A percentile compares a stretch with the other conserved stretches of the same genome.
phyloP scores from a whole-genome alignment of 495 filamentous ascomycete genomes.

The Penicillium nucicola region DNA sequence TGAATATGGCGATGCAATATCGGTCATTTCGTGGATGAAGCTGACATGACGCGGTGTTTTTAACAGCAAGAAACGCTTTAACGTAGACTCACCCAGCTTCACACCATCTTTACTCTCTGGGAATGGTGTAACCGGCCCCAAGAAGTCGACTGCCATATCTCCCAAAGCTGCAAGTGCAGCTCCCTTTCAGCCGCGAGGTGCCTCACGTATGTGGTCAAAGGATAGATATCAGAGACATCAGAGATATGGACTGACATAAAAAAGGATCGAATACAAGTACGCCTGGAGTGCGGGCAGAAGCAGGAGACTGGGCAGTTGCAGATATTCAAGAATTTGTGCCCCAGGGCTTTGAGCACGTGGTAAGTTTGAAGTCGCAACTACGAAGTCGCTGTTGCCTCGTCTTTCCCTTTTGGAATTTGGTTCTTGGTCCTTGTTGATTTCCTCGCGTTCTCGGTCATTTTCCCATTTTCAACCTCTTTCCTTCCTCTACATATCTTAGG shows the following conservation, averaged over 20 bases:
- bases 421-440: background rate
- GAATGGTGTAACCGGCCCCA: conserved; percentile 43
- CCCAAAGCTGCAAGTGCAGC: conserved; percentile 87
- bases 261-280: conserved; percentile 43
- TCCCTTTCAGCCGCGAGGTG: conserved; percentile 74
- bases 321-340: conserved; percentile 82
- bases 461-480: background rate
- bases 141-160: conserved; percentile 70
- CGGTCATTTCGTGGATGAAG: background rate
- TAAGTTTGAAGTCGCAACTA: conserved; percentile 26
- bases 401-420: conserved; percentile 2
- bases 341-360: conserved; percentile 67
- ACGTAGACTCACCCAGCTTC: conserved; percentile 95
- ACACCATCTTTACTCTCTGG: conserved; percentile 65
- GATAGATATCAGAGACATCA: background rate
- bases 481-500: background rate
- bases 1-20: conserved; percentile 20
- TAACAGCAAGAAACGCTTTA: conserved; percentile 74
- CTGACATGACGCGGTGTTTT: conserved; percentile 9
- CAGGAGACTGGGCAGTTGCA: conserved; percentile 53
- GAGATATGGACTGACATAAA: conserved; percentile 24
- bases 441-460: background rate
- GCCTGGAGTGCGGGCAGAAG: conserved; percentile 50
- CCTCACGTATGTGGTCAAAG: conserved; percentile 34
- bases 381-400: conserved; percentile 24